Evolutionary conservation across 2,329 filamentous ascomycete species (phyloP).

Genomic region (Colletotrichum cordylinicola): DNA sequence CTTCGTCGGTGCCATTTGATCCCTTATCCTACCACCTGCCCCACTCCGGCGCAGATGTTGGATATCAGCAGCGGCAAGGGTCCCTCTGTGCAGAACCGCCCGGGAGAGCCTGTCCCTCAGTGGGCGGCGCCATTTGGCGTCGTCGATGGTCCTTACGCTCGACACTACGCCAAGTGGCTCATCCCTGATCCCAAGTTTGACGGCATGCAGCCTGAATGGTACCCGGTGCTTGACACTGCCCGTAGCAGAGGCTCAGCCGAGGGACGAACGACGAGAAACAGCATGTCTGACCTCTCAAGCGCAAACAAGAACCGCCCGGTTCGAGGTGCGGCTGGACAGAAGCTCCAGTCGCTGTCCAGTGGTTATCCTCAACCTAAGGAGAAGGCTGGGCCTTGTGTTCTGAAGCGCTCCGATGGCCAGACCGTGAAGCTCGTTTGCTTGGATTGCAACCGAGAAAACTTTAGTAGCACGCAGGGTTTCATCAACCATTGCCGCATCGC

Average conservation of each 20-base stretch:
- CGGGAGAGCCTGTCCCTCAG: slow-evolving; percentile 70
- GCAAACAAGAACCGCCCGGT: slow-evolving; percentile 55
- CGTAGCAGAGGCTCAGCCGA: slow-evolving; percentile 60
- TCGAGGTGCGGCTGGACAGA: slow-evolving; percentile 61
- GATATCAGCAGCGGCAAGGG: slow-evolving; percentile 79
- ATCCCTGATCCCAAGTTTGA: slow-evolving; percentile 89
- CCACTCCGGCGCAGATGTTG: slow-evolving; percentile 70
- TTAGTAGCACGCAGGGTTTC: slow-evolving; percentile 97
- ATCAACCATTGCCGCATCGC: slow-evolving; percentile 99
- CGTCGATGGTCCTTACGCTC: slow-evolving; percentile 88
- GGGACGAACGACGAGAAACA: slow-evolving; percentile 81
- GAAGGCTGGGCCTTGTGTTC: slow-evolving; percentile 80
- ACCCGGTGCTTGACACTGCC: slow-evolving; percentile 44
- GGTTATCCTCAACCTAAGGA: slow-evolving; percentile 79
- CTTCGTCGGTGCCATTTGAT: slow-evolving; percentile 90
- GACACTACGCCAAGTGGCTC: slow-evolving; percentile 96
- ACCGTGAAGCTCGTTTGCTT: slow-evolving; percentile 90
- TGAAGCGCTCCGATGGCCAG: slow-evolving; percentile 85
- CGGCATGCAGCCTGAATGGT: slow-evolving; percentile 59
- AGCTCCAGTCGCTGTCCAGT: slow-evolving; percentile 71
- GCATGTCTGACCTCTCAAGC: slow-evolving; percentile 60
- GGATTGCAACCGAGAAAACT: slow-evolving; percentile 88
- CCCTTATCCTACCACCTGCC: slow-evolving; percentile 79
- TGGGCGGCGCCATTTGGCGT: slow-evolving; percentile 92
- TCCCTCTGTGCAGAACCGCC: slow-evolving; percentile 66